A percentile compares a stretch with the other conserved stretches of the same genome.
phyloP scores from a whole-genome alignment of 768 basidiomycete genomes.

The Lentinula aciculospora region DNA sequence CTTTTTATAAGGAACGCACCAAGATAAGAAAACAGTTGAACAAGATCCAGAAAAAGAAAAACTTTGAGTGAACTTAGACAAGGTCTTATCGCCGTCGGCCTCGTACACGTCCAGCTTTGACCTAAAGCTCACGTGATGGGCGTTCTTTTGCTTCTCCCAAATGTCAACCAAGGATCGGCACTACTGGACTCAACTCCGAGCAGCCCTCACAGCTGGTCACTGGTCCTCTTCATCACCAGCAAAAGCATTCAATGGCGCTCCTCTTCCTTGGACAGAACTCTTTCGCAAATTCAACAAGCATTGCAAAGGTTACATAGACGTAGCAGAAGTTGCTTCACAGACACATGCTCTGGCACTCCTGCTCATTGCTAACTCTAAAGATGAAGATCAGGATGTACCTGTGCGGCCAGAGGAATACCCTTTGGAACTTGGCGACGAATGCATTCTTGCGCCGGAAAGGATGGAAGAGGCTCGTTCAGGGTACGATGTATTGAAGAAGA shows the following conservation, averaged over 20 bases:
- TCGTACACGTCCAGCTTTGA: not conserved
- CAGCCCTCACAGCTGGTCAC: slow-evolving; percentile 64
- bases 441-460: slow-evolving; percentile 46
- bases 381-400: slow-evolving; percentile 52
- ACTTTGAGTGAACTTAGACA: not conserved
- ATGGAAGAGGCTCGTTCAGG: slow-evolving; percentile 51
- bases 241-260: slow-evolving; percentile 44
- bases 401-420: slow-evolving; percentile 25
- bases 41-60: not conserved
- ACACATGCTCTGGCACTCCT: slow-evolving; percentile 61
- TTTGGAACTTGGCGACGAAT: slow-evolving; percentile 51
- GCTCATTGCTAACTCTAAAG: slow-evolving; percentile 37
- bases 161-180: slow-evolving; percentile 52
- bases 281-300: slow-evolving; percentile 88
- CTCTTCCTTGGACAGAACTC: slow-evolving; percentile 71
- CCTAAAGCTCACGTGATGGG: not conserved
- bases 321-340: slow-evolving; percentile 62
- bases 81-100: not conserved
- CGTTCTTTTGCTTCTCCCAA: not conserved
- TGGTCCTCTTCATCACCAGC: slow-evolving; percentile 65
- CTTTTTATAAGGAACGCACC: not conserved
- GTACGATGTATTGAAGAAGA: slow-evolving; percentile 47
- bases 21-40: not conserved
- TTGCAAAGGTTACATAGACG: slow-evolving; percentile 52
- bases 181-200: slow-evolving; percentile 74